Evolutionary conservation across 495 filamentous ascomycete species (phyloP).

Genomic region (Staphylotrichum tortipilum): DNA sequence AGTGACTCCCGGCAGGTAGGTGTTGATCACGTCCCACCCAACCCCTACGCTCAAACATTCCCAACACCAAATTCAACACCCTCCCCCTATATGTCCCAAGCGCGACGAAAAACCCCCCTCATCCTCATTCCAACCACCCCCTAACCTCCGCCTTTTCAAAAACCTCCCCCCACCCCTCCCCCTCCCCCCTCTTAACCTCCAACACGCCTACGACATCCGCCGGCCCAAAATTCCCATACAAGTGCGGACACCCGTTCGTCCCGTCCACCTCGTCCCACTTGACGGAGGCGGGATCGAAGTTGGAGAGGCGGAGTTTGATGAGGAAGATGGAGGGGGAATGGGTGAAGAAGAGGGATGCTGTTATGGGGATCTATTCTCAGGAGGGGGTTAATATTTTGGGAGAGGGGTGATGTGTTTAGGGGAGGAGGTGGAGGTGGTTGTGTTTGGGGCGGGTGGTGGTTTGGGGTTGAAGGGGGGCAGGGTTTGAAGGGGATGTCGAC

Average conservation of each 20-base stretch:
- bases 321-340: slow-evolving; percentile 29
- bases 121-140: slow-evolving; percentile 17
- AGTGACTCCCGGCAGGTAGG: no score
- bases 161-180: slow-evolving; percentile 30
- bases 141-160: slow-evolving; percentile 19
- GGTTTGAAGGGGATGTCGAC: no score
- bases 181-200: slow-evolving; percentile 24
- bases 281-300: slow-evolving; percentile 14
- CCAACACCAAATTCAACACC: neutral
- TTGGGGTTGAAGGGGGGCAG: no score
- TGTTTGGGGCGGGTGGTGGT: no score
- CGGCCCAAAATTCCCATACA: slow-evolving; percentile 41
- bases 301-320: slow-evolving; percentile 29
- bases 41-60: no score
- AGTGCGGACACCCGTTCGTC: slow-evolving; percentile 35
- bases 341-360: slow-evolving; percentile 42
- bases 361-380: slow-evolving; percentile 34
- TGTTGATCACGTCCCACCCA: no score
- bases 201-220: slow-evolving; percentile 27
- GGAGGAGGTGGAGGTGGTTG: no score
- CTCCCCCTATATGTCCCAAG: neutral
- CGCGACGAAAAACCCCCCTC: neutral
- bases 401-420: no score
- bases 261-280: slow-evolving; percentile 37
- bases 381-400: neutral